These are phyloP conservation scores for Aspergillus campestris DNA, from an alignment of 495 filamentous ascomycete genomes.

Conservation along the genomic window DNA sequence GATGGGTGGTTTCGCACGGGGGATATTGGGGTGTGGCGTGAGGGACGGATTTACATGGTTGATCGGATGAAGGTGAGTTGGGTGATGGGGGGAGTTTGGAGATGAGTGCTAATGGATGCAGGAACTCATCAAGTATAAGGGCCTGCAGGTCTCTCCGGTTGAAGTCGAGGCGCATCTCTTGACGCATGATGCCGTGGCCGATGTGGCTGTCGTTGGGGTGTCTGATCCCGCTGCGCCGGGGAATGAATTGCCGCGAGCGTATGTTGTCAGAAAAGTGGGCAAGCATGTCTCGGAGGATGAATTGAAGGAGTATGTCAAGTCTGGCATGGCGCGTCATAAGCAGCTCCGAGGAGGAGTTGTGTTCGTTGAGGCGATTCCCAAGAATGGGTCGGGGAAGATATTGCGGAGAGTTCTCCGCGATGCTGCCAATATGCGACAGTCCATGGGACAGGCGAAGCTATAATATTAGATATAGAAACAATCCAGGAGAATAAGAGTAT, in stretches of 20 bases:
- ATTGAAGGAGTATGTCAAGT: constrained; percentile 8
- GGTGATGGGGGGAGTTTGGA: background rate
- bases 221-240: constrained; percentile 6
- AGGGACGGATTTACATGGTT: constrained; percentile 28
- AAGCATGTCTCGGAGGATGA: constrained; percentile 5
- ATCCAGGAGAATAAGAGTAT: no score
- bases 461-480: constrained; percentile 6
- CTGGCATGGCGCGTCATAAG: constrained; percentile 9
- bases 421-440: constrained; percentile 3
- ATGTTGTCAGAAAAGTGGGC: constrained; percentile 6
- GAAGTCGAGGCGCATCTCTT: constrained; percentile 11
- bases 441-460: constrained; percentile 4
- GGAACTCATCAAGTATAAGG: constrained; percentile 15
- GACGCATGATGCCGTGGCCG: constrained; percentile 6
- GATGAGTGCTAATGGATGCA: background rate
- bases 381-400: constrained; percentile 13
- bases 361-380: constrained; percentile 11
- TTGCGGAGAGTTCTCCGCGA: constrained; percentile 9
- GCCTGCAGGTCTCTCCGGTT: constrained; percentile 13
- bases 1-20: constrained; percentile 88
- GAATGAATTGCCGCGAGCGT: constrained; percentile 18
- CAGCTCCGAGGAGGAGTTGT: constrained; percentile 11
- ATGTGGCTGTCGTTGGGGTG: constrained; percentile 10
- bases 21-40: constrained; percentile 67
- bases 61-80: constrained; percentile 10